Evolutionary conservation across 805 yeast genomes (phyloP), one percentile per base, ranked within the genome.

Genomic region (Cyberlindnera euphorbiiphila): DNA sequence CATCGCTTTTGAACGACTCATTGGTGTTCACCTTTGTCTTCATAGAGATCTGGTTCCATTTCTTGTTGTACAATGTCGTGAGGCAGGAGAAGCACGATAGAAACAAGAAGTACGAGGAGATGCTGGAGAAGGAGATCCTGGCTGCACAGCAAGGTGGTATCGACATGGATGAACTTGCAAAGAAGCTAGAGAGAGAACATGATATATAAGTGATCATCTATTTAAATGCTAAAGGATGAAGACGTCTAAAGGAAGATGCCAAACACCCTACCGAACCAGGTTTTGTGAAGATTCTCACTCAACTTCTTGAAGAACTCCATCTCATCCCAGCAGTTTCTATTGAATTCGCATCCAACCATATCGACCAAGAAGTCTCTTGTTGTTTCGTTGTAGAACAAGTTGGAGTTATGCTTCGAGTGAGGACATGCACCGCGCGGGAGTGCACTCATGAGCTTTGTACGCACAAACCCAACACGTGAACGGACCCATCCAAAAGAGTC

Each of bases 11-110:
- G n/a, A 76, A 81, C 52, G 81, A 81, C 59, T 78, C 76, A 51
- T 61, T 76, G 31, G 73, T 80, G 4, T 80, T 83, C 45, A 62
- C 71, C 5, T 80, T 71, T 52, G 18, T 44, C 5, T 80, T 82
- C 44, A 51, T 74, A 45, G 93, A 83, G 56, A 69, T 81, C 22
- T 83, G 89, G 87, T 65, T 77, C 51, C 76, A 79, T 50, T 76
- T 80, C 41, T 61, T 82, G 46, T 68, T 80, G 23, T 81, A 69
- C 57, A 74, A 71, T 52, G 69, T 80, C 29, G 62, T 83, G 42
- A 72, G 78, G 50, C 88, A 82, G 43, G 91, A 55, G 40, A 50
- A 46, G 30, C 41, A 36, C 13, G 51, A 82, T 51, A 75, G 70
- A 51, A 66, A 68, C 42, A 64, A 66, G 41, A 66, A 72, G 41